Evolutionary conservation across 441 rosid genomes (phyloP), one percentile per base, ranked within the genome.

Genomic region (Adansonia gregorii): DNA sequence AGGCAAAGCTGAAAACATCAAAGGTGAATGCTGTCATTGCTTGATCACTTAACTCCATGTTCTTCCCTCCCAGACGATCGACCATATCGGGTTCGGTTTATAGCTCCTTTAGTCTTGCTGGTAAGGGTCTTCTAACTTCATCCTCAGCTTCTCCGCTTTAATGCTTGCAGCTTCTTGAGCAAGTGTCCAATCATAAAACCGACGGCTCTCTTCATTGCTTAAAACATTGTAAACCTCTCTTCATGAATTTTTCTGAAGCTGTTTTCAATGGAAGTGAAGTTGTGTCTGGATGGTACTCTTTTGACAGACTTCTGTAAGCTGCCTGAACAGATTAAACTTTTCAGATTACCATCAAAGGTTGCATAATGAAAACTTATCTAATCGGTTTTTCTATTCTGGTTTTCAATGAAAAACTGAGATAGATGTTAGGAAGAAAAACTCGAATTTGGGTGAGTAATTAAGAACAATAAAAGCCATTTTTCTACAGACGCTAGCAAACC

Each of bases 201-300:
- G 83, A 0, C 97, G 82, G 19, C 85, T 86, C 90, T 93, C 97
- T 1, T 74, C 86, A 5, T 88, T 59, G 87, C 97, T 89, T 49
- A 94, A 24, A 46, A 87, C 91, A 59, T 89, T 83, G 35, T 94
- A 93, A 3, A 93, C 82, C 77, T 89, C 85, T 81, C 91, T 88
- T 93, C 88, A 94, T 77, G 86, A 94, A 94, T 78, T 93, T 94
- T 61, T 90, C 94, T 1, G 94, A 93, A n/a, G 98, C 98, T 1
- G 92, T 75, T 76, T 91, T 87, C 11, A 94, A 79, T 1, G 98
- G 97, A 59, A 94, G 93, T 27, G 97, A 87, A 24, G 97, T 94
- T 27, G 98, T 90, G 89, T 92, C 98, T n/a, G 98, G 98, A 78
- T 94, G 98, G 82, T 94, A 92, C 83, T 93, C 98, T 77, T 94